Conservation (phyloP, 495 filamentous ascomycete genomes). For the Talaromyces adpressus region DNA sequence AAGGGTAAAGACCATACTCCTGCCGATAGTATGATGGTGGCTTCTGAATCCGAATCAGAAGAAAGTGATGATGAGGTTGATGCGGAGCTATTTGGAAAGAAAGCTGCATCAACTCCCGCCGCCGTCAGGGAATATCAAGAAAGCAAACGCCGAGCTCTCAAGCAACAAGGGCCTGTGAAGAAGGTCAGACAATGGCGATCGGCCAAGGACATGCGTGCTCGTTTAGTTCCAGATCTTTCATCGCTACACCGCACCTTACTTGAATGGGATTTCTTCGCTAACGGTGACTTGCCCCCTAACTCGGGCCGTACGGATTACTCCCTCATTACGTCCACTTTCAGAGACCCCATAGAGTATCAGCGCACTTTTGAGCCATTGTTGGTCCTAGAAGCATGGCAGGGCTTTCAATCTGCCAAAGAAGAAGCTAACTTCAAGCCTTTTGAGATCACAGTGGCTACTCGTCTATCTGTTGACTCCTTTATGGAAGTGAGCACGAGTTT, state of each 20-base stretch:
- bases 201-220: constrained; percentile 86
- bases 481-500: constrained; percentile 83
- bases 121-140: constrained; percentile 48
- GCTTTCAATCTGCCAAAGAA: constrained; percentile 82
- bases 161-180: constrained; percentile 64
- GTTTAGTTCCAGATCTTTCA: constrained; percentile 83
- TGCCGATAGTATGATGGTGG: constrained; percentile 82
- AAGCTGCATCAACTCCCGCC: constrained; percentile 33
- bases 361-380: constrained; percentile 84
- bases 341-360: constrained; percentile 71
- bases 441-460: constrained; percentile 76
- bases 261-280: constrained; percentile 87
- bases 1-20: constrained; percentile 73
- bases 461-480: constrained; percentile 85
- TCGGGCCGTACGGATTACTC: constrained; percentile 61
- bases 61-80: constrained; percentile 65
- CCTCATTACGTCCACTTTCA: constrained; percentile 68
- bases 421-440: constrained; percentile 72
- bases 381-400: constrained; percentile 91
- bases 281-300: constrained; percentile 73
- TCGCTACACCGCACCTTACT: constrained; percentile 78
- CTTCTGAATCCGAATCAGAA: constrained; percentile 62
- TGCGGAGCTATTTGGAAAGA: constrained; percentile 52
- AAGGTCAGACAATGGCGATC: constrained; percentile 71
- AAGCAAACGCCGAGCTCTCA: constrained; percentile 43